These are phyloP conservation scores for Dictyostelium citrinum DNA, from an alignment of 78 protist genomes.

Conservation along the genomic window DNA sequence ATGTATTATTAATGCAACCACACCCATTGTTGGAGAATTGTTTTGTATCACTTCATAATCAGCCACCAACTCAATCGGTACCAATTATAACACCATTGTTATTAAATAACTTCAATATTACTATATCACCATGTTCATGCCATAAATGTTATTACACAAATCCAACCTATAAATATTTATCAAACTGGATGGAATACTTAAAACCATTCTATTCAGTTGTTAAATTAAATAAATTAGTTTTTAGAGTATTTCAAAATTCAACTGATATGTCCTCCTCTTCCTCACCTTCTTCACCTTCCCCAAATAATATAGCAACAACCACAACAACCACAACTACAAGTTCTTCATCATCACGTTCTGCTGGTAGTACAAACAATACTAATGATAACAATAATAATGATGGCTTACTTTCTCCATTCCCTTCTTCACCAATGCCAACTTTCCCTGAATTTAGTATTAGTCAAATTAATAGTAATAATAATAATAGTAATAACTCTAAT, in stretches of 20 bases:
- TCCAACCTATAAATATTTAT: conserved; percentile 11
- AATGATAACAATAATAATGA: background rate
- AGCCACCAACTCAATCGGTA: background rate
- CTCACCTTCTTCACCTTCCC: background rate
- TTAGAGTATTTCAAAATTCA: conserved; percentile 61
- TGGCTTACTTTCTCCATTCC: background rate
- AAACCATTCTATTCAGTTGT: conserved; percentile 12
- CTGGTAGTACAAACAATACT: background rate
- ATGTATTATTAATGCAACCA: conserved; percentile 48
- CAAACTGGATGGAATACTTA: conserved; percentile 42
- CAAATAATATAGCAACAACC: background rate
- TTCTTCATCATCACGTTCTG: background rate
- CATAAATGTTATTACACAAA: conserved; percentile 25
- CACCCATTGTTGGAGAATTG: conserved; percentile 57
- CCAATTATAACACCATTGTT: conserved; percentile 16
- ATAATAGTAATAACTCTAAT: background rate
- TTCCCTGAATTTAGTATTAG: background rate
- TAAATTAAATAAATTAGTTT: background rate
- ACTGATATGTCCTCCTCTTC: background rate
- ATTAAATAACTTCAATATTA: conserved; percentile 17
- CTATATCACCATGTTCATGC: conserved; percentile 69
- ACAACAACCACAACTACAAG: background rate
- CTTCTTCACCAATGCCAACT: conserved; percentile 6
- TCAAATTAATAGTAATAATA: background rate
- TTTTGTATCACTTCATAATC: conserved; percentile 42